These are phyloP conservation scores for Oryza meyeriana DNA, from an alignment of 176 grass and related monocot species.

Conservation along the genomic window DNA sequence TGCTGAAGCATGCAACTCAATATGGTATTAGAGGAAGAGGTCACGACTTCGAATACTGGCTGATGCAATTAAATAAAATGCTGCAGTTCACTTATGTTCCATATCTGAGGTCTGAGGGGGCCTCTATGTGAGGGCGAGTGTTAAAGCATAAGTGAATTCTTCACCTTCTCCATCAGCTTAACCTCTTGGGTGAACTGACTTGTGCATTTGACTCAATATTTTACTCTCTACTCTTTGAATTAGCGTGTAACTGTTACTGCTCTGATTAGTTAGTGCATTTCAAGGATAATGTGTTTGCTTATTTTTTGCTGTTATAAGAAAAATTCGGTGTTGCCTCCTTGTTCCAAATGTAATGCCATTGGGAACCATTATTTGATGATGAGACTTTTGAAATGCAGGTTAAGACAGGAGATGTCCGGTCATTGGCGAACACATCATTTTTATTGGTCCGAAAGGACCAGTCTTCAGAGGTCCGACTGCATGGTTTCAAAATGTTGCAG, in stretches of 20 bases:
- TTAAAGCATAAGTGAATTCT: neutral
- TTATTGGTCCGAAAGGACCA: slow-evolving; percentile 81
- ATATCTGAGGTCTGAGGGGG: too few species aligned
- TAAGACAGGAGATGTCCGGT: slow-evolving; percentile 70
- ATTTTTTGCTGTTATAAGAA: neutral
- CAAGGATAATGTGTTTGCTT: neutral
- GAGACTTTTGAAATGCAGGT: slow-evolving; percentile 44
- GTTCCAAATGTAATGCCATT: slow-evolving; percentile 6
- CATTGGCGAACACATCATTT: slow-evolving; percentile 76
- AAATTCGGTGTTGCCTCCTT: slow-evolving; percentile 16
- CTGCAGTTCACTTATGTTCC: neutral
- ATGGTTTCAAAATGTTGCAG: slow-evolving; percentile 98
- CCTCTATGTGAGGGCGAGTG: neutral
- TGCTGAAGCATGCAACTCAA: neutral
- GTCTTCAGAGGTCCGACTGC: slow-evolving; percentile 78
- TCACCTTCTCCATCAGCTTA: neutral
- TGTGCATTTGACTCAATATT: neutral
- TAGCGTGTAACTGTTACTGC: neutral
- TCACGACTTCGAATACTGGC: neutral
- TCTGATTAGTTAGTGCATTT: neutral
- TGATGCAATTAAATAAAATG: neutral
- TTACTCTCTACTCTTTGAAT: neutral
- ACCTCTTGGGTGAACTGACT: neutral
- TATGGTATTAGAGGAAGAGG: neutral
- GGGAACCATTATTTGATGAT: neutral